These are phyloP conservation scores for Talaromyces rugulosus DNA, from an alignment of 2,329 filamentous ascomycete genomes.

Conservation along the genomic window DNA sequence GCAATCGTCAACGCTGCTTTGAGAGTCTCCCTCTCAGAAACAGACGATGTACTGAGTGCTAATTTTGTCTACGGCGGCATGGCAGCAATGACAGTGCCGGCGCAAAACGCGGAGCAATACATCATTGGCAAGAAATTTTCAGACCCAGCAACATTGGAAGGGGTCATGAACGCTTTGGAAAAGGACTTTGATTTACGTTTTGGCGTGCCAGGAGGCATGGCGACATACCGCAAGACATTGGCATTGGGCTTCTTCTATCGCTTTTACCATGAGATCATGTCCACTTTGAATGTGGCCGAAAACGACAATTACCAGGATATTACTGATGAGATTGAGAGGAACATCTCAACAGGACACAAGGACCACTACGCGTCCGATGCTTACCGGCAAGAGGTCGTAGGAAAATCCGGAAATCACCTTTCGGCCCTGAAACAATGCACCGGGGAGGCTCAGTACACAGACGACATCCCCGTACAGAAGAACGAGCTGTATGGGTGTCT, in stretches of 20 bases:
- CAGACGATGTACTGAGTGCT: constrained; percentile 66
- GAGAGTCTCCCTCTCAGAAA: constrained; percentile 65
- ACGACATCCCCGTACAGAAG: constrained; percentile 81
- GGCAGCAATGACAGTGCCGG: constrained; percentile 86
- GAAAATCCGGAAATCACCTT: constrained; percentile 80
- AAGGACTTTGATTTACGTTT: constrained; percentile 84
- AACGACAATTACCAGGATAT: constrained; percentile 65
- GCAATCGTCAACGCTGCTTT: constrained; percentile 91
- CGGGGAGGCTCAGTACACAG: constrained; percentile 92
- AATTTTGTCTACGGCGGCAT: constrained; percentile 92
- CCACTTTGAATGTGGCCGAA: constrained; percentile 47
- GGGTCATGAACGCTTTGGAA: constrained; percentile 83
- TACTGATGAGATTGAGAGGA: constrained; percentile 77
- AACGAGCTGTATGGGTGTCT: constrained; percentile 88
- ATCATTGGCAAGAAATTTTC: constrained; percentile 75
- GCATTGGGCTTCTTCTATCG: constrained; percentile 94
- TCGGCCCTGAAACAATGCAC: constrained; percentile 91
- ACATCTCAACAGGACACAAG: constrained; percentile 73
- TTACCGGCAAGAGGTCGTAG: constrained; percentile 78
- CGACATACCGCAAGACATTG: constrained; percentile 86
- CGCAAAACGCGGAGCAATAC: constrained; percentile 71
- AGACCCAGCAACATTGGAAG: constrained; percentile 79
- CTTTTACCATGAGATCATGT: constrained; percentile 87
- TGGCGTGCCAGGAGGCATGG: constrained; percentile 94
- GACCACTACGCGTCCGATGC: constrained; percentile 70